Evolutionary conservation across 441 rosid genomes (phyloP), one percentile per base, ranked within the genome.

Genomic region (Populus hybrid): DNA sequence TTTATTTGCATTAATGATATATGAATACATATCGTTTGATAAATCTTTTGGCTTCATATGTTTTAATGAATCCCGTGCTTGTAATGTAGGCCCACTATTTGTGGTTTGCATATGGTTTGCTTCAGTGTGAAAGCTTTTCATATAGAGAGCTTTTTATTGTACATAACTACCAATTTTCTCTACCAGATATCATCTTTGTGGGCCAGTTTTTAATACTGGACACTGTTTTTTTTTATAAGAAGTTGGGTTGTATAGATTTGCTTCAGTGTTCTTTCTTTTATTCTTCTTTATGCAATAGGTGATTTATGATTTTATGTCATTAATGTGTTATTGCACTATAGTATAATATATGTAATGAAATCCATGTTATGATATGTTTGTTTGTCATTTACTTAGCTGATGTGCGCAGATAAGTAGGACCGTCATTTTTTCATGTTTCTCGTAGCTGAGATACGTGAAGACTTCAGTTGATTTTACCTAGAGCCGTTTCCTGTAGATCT

Each of bases 31-130:
- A 29, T 73, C 65, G 71, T 35, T 38, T 38, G 28, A n/a, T 73
- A 83, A 71, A 70, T 81, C 78, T 77, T 84, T 76, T 77, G 85
- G 86, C 86, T 78, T 85, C 89, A 81, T 79, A 29, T 71, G 79
- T 76, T 82, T 74, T 74, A 81, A 76, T 74, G 82, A 29, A 56
- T 77, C 82, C 72, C 82, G 64, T 79, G 26, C 75, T 80, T 29
- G 31, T 29, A 29, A 28, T 24, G 78, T 77, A 69, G 87, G 78
- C 74, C 85, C 80, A 23, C 66, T 18, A 42, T 70, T 77, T 76
- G 79, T 86, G 83, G 84, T 29, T 68, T 82, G 84, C 83, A 72
- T 87, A 70, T 79, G 87, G 64, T 59, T 36, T 61, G 78, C 78
- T 76, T 78, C 79, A 67, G 38, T 35, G 38, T 35, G 38, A 5